A percentile compares a stretch with the other conserved stretches of the same genome.
phyloP scores from a whole-genome alignment of 129 eudicot species.

The Pittosporum tobira region DNA sequence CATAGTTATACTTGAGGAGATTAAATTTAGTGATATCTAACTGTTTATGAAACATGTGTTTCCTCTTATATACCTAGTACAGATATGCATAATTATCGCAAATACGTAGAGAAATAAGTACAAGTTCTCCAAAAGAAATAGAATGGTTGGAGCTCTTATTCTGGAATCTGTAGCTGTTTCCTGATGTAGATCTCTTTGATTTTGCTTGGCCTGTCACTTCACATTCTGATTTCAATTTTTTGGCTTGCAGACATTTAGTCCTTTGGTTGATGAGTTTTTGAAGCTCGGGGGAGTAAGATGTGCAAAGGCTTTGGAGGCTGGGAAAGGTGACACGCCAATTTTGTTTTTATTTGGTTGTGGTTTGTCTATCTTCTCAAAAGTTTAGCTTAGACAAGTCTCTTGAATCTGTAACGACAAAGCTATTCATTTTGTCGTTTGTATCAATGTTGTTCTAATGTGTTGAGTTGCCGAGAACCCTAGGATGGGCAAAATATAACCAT shows the following conservation, averaged over 20 bases:
- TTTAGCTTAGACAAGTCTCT: background rate
- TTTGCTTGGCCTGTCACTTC: background rate
- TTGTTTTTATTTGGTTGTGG: background rate
- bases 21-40: background rate
- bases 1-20: background rate
- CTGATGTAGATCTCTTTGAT: background rate
- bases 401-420: too few species aligned
- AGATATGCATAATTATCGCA: background rate
- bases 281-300: slow-evolving; percentile 50
- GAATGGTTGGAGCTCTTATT: background rate
- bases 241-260: slow-evolving; percentile 23
- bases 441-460: background rate
- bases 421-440: background rate
- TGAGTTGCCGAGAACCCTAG: background rate
- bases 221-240: background rate
- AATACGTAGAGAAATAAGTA: background rate
- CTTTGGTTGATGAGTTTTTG: slow-evolving; percentile 36
- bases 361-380: background rate
- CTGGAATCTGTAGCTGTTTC: background rate
- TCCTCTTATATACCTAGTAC: background rate
- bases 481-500: background rate
- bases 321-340: slow-evolving; percentile 30
- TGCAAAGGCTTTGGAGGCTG: slow-evolving; percentile 31
- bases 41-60: background rate
- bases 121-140: background rate